Evolutionary conservation across 176 grass and related monocot genomes (phyloP).

Genomic region (Eleusine coracana): DNA sequence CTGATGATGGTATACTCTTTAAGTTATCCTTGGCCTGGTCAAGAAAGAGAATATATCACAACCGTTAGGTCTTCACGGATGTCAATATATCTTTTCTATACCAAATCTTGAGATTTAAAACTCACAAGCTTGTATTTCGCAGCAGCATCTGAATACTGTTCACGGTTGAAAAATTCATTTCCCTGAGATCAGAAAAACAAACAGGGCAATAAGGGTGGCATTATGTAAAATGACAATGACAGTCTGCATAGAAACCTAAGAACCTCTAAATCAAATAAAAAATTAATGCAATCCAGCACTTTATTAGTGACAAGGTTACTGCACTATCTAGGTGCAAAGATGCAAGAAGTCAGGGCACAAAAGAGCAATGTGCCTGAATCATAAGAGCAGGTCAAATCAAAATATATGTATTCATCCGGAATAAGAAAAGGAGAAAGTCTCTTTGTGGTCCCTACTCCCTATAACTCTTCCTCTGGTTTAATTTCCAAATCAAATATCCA

Average conservation of each 20-base stretch:
- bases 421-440: slow-evolving; percentile 3
- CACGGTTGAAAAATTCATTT: slow-evolving; percentile 80
- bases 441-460: too few relatives aligned
- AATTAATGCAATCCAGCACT: background rate
- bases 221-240: background rate
- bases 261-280: background rate
- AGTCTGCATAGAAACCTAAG: slow-evolving; percentile 30
- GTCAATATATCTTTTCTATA: background rate
- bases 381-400: background rate
- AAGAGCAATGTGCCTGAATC: background rate
- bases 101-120: slow-evolving; percentile 31
- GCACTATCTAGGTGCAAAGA: slow-evolving; percentile 6
- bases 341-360: background rate
- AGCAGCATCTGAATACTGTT: slow-evolving; percentile 75
- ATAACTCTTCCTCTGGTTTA: background rate
- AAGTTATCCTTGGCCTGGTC: slow-evolving; percentile 88
- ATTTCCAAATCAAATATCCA: background rate
- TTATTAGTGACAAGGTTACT: background rate
- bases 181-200: slow-evolving; percentile 56
- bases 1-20: slow-evolving; percentile 59
- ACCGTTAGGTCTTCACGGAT: background rate
- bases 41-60: slow-evolving; percentile 29
- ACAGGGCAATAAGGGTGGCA: slow-evolving; percentile 6
- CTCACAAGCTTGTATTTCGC: slow-evolving; percentile 89
- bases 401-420: slow-evolving; percentile 2